Percentiles rank a stretch among this genome's conserved stretches.
These are phyloP conservation scores for Aureobasidium sp. DNA, from an alignment of 2,329 filamentous ascomycete species.

Conservation along the genomic window DNA sequence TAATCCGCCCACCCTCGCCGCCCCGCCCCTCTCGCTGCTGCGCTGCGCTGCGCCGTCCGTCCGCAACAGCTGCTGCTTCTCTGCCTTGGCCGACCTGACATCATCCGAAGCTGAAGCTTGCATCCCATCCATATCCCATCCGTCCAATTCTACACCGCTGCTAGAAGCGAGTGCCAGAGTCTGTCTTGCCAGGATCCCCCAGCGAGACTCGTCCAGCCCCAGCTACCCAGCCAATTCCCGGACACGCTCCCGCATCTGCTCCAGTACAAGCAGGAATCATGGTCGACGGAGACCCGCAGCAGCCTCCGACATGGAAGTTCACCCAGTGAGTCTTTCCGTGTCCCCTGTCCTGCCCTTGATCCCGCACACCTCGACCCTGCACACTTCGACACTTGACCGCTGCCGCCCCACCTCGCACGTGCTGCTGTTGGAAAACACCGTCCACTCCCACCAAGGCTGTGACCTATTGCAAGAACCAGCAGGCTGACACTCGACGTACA, in stretches of 20 bases:
- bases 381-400: background rate
- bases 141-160: background rate
- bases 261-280: constrained; percentile 49
- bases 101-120: constrained; percentile 9
- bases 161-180: background rate
- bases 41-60: background rate
- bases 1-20: background rate
- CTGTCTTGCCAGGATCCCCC: background rate
- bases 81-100: constrained; percentile 9
- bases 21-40: background rate
- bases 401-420: background rate
- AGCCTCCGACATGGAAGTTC: constrained; percentile 98
- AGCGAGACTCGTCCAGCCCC: background rate
- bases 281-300: constrained; percentile 74
- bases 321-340: constrained; percentile 65
- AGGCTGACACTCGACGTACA: constrained; percentile 31
- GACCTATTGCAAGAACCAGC: background rate
- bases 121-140: background rate
- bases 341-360: background rate
- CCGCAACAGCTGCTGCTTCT: background rate
- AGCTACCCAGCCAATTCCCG: background rate
- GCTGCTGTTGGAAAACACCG: background rate
- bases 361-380: background rate
- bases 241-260: background rate
- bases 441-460: background rate